These are phyloP conservation scores for Heterobasidion irregulare DNA, from an alignment of 1,284 basidiomycete species.

Conservation along the genomic window DNA sequence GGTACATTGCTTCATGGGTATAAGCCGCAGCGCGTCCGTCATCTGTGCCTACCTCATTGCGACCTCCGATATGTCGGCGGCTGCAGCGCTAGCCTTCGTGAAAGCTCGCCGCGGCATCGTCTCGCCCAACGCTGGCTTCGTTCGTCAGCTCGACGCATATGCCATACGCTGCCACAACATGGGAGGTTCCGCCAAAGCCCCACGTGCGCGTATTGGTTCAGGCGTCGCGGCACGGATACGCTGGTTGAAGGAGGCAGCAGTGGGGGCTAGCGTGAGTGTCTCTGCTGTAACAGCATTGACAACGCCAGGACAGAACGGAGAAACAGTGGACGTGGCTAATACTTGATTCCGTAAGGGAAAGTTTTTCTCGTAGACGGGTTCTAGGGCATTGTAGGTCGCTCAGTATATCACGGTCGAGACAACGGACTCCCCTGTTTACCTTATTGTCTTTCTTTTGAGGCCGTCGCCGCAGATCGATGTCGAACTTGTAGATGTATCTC, in stretches of 20 bases:
- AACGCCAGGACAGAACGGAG: no score
- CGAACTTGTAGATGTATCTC: no score
- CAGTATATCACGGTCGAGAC: no score
- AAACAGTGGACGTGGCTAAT: no score
- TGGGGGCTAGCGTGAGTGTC: no score
- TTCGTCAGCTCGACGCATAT: conserved; percentile 25
- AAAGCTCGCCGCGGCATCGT: conserved; percentile 22
- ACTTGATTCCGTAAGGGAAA: no score
- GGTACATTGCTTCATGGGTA: conserved; percentile 49
- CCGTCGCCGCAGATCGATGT: no score
- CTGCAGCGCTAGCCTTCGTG: conserved; percentile 24
- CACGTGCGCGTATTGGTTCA: neutral
- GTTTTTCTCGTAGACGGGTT: no score
- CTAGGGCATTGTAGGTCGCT: no score
- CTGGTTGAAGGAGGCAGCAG: neutral
- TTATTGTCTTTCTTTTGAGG: no score
- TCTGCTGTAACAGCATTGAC: no score
- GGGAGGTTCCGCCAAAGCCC: neutral
- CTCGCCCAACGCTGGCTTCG: conserved; percentile 28
- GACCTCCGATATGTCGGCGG: conserved; percentile 19
- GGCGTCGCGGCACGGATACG: neutral
- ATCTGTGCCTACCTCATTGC: conserved; percentile 48
- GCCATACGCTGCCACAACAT: conserved; percentile 4
- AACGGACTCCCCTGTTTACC: no score
- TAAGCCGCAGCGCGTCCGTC: conserved; percentile 43